Evolutionary conservation across 129 eudicot genomes (phyloP), one percentile per base, ranked within the genome.

Genomic region (Dittrichia graveolens): DNA sequence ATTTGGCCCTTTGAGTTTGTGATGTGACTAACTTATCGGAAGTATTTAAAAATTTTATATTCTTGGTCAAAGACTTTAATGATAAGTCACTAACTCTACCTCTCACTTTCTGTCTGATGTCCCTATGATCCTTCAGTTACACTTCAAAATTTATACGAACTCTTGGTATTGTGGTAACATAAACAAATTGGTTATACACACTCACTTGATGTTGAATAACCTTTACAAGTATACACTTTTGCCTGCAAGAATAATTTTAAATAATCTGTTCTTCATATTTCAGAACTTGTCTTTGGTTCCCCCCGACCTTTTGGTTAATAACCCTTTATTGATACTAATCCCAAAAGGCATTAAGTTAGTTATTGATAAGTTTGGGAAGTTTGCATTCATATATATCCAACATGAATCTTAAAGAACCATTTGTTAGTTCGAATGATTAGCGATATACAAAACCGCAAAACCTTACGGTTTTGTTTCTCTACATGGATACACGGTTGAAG

Each of bases 1-100:
- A 5, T 62, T 10, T 78, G 77, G 77, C 53, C 82, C 82, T 62
- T 63, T 71, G 65, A 78, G 73, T 78, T 78, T 78, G 56, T 71
- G 60, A 37, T 71, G 63, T 63, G 66, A 71, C 81, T 47, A 61
- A 14, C 66, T 78, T 78, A 46, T 61, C 58, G 31, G 34, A 77
- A 50, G 24, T 40, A 52, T 50, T 61, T 61, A 10, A 45, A 40
- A 47, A n/a, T 62, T 62, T 49, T 24, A 40, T 47, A 39, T 8
- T 68, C 61, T 58, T 77, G 60, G 68, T 59, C 71, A 59, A 59
- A 68, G 59, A 58, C n/a, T 54, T 58, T 76, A 40, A 59, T 57
- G 80, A 52, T 19, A 44, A 55, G 66, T 37, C 69, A 37, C 44
- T 31, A 66, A 35, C 59, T 73, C 47, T 73, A 45, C 15, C 45